These are phyloP conservation scores for Fraxinus platypoda DNA, from an alignment of 305 asterid species.

Conservation along the genomic window DNA sequence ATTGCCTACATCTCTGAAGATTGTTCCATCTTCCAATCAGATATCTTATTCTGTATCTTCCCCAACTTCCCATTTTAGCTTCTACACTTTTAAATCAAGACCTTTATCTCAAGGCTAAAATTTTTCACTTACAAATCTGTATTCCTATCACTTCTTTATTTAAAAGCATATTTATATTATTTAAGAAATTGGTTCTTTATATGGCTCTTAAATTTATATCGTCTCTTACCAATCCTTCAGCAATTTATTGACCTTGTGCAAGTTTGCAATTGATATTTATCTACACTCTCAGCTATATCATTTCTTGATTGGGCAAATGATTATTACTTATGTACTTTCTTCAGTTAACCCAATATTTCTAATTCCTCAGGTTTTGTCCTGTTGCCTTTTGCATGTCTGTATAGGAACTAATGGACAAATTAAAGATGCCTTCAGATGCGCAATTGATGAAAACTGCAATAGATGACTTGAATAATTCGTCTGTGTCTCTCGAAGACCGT, in stretches of 20 bases:
- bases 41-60: not conserved
- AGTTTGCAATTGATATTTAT: conserved; percentile 4
- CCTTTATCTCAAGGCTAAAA: not conserved
- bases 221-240: not conserved
- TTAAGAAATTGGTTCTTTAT: not conserved
- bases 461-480: conserved; percentile 62
- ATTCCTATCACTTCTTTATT: not conserved
- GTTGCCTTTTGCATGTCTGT: conserved; percentile 19
- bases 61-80: not conserved
- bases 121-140: not conserved
- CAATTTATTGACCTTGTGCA: not conserved
- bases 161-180: not conserved
- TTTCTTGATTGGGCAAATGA: conserved; percentile 6
- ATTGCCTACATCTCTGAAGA: not conserved
- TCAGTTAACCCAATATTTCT: not conserved
- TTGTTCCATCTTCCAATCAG: not conserved
- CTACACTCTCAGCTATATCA: not conserved
- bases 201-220: not conserved
- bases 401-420: conserved; percentile 72
- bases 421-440: conserved; percentile 78
- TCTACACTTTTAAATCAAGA: not conserved
- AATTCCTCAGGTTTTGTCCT: conserved; percentile 9
- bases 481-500: conserved; percentile 57
- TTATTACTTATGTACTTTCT: not conserved
- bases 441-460: conserved; percentile 71